Evolutionary conservation across 306 rosid species (phyloP).

Genomic region (Alnus rubra): DNA sequence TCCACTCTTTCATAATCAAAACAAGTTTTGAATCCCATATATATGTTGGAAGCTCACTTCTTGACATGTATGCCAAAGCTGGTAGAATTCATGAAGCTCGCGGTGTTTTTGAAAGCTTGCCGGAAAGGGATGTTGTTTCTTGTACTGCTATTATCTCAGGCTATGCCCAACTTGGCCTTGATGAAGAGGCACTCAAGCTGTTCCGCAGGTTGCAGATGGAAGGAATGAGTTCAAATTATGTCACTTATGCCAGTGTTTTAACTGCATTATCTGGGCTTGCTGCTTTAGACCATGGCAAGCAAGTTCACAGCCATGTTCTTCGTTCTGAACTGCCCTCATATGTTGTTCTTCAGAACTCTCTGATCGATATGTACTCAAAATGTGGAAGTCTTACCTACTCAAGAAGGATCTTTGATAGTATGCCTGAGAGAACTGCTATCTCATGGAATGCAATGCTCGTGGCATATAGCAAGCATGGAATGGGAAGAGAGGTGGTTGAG

Average conservation of each 20-base stretch:
- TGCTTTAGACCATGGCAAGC: constrained; percentile 82
- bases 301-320: constrained; percentile 74
- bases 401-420: constrained; percentile 61
- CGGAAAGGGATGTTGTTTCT: constrained; percentile 81
- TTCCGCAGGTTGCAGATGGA: constrained; percentile 65
- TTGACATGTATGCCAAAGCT: constrained; percentile 88
- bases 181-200: constrained; percentile 74
- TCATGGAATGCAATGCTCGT: constrained; percentile 94
- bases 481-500: constrained; percentile 76
- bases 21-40: constrained; percentile 58
- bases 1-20: constrained; percentile 67
- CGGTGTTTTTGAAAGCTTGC: constrained; percentile 61
- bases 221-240: constrained; percentile 81
- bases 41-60: constrained; percentile 88
- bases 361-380: constrained; percentile 93
- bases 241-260: constrained; percentile 75
- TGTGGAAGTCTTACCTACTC: constrained; percentile 78
- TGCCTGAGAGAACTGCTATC: constrained; percentile 71
- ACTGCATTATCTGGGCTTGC: constrained; percentile 90
- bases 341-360: constrained; percentile 81
- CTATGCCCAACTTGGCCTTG: constrained; percentile 81
- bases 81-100: constrained; percentile 73
- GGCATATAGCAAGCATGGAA: constrained; percentile 89
- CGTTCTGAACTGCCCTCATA: constrained; percentile 53
- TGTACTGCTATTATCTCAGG: constrained; percentile 90